Evolutionary conservation across 1,284 basidiomycete species (phyloP).

Genomic region (Apiotrichum brassicae): DNA sequence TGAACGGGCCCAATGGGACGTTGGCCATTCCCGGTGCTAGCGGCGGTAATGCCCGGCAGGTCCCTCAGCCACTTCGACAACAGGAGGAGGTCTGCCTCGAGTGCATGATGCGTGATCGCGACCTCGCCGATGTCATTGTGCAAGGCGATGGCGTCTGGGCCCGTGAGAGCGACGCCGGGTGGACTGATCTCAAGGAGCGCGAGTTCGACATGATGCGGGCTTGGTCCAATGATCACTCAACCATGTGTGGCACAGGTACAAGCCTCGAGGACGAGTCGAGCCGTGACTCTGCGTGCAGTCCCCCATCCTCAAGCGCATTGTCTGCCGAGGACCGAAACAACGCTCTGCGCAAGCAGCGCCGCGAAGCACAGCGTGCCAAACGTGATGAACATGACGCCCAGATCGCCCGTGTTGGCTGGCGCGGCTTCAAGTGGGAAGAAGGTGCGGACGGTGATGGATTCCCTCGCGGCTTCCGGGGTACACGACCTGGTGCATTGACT

Average conservation of each 20-base stretch:
- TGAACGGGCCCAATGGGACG: background rate
- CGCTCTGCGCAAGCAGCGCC: slow-evolving; percentile 5
- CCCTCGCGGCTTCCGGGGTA: slow-evolving; percentile 46
- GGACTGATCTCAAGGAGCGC: slow-evolving; percentile 66
- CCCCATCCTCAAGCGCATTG: slow-evolving; percentile 5
- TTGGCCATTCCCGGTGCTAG: slow-evolving; percentile 1
- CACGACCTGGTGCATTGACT: slow-evolving; percentile 63
- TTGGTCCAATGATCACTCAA: slow-evolving; percentile 10
- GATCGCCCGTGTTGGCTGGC: slow-evolving; percentile 36
- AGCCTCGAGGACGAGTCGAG: slow-evolving; percentile 11
- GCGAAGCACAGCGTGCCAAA: slow-evolving; percentile 16
- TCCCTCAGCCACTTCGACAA: background rate
- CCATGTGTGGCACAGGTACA: background rate
- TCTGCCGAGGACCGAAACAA: background rate
- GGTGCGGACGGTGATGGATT: slow-evolving; percentile 35
- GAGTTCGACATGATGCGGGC: slow-evolving; percentile 51
- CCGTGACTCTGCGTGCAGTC: slow-evolving; percentile 5
- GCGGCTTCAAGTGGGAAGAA: slow-evolving; percentile 44
- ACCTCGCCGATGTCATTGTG: slow-evolving; percentile 94
- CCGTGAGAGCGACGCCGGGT: slow-evolving; percentile 75
- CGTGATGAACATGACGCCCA: slow-evolving; percentile 22
- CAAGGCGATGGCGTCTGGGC: slow-evolving; percentile 83
- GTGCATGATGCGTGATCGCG: slow-evolving; percentile 97
- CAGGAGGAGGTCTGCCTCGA: slow-evolving; percentile 79
- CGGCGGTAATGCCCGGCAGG: background rate